These are phyloP conservation scores for Candida tallmaniae DNA, from an alignment of 805 yeast genomes.

Conservation along the genomic window DNA sequence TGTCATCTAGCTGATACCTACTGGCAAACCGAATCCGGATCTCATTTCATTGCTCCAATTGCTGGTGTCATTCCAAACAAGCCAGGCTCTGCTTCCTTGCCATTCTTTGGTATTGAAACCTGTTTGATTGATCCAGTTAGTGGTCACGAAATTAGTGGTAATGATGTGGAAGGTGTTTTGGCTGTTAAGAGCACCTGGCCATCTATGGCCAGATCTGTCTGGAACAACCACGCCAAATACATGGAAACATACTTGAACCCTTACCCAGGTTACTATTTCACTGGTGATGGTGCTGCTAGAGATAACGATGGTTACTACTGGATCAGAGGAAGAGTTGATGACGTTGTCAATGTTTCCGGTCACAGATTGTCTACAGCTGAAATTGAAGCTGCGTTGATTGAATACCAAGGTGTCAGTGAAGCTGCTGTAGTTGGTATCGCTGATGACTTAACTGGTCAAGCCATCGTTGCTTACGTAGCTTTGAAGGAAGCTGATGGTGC, in stretches of 20 bases:
- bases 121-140: constrained; percentile 69
- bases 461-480: constrained; percentile 78
- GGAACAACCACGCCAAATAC: constrained; percentile 70
- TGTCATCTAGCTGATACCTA: constrained; percentile 77
- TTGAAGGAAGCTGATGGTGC: constrained; percentile 51
- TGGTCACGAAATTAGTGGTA: constrained; percentile 64
- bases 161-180: constrained; percentile 76
- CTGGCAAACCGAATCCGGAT: constrained; percentile 88
- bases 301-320: constrained; percentile 81
- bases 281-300: constrained; percentile 89
- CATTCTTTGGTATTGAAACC: constrained; percentile 78
- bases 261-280: constrained; percentile 76
- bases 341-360: constrained; percentile 83
- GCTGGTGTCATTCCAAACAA: constrained; percentile 75
- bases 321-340: constrained; percentile 85
- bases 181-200: constrained; percentile 78
- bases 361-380: constrained; percentile 88
- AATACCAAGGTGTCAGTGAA: constrained; percentile 67
- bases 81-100: constrained; percentile 83
- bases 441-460: constrained; percentile 83
- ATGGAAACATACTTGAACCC: constrained; percentile 81
- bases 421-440: constrained; percentile 81
- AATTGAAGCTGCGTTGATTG: constrained; percentile 77
- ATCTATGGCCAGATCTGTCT: constrained; percentile 77
- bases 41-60: constrained; percentile 72